Conservation (phyloP, 2,329 filamentous ascomycete genomes). For the Tolypocladium cylindrosporum region DNA sequence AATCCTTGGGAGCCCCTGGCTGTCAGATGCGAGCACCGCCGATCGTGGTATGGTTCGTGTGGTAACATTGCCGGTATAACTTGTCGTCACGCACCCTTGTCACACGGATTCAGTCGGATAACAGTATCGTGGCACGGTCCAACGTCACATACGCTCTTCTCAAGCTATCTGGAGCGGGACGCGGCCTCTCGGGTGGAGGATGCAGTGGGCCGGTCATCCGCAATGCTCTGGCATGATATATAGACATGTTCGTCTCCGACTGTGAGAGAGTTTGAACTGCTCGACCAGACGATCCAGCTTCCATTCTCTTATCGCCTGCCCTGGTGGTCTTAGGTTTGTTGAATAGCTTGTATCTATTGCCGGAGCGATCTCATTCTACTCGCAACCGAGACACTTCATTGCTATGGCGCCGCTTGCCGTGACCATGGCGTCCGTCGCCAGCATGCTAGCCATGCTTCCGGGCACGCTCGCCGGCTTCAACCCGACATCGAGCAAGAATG, state of each 20-base stretch:
- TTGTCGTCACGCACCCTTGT: not conserved
- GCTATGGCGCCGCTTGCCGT: constrained; percentile 3
- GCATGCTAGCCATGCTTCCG: constrained; percentile 15
- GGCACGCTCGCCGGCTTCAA: constrained; percentile 31
- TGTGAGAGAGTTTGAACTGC: not conserved
- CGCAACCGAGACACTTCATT: not conserved
- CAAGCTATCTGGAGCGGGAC: not conserved
- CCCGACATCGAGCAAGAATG: constrained; percentile 35
- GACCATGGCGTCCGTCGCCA: constrained; percentile 7
- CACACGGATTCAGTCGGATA: not conserved
- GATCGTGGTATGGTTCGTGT: not conserved
- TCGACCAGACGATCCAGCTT: not conserved
- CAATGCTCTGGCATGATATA: not conserved
- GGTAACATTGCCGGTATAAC: not conserved
- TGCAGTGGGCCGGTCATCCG: not conserved
- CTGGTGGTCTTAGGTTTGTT: not conserved
- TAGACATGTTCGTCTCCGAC: not conserved
- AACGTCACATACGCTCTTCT: not conserved
- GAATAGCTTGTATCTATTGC: not conserved
- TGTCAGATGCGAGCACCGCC: not conserved
- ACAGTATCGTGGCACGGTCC: not conserved
- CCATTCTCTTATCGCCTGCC: not conserved
- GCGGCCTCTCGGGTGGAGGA: not conserved
- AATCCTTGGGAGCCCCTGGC: not conserved
- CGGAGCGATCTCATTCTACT: not conserved